A percentile compares a stretch with the other conserved stretches of the same genome.
phyloP scores from a whole-genome alignment of 2,329 filamentous ascomycete species.

The Cadophora gregata region DNA sequence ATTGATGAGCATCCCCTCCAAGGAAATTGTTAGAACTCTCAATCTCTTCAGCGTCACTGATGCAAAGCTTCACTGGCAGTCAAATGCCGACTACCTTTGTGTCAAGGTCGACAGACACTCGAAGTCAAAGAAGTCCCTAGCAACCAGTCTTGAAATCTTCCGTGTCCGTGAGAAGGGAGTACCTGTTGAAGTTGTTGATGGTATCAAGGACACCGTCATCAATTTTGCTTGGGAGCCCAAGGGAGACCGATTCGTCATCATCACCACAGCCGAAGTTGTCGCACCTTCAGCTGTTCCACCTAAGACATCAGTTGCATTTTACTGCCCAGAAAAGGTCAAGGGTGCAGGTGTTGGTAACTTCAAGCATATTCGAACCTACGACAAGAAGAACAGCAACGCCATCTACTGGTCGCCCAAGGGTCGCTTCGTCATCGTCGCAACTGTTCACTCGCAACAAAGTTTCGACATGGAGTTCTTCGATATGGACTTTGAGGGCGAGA shows the following conservation, averaged over 20 bases:
- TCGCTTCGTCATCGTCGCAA: slow-evolving; percentile 92
- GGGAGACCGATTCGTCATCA: slow-evolving; percentile 95
- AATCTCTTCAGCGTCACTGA: slow-evolving; percentile 99
- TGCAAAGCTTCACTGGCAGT: slow-evolving; percentile 99
- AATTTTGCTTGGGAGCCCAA: slow-evolving; percentile 99
- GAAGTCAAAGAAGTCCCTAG: slow-evolving; percentile 98
- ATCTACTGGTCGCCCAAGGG: slow-evolving; percentile 99
- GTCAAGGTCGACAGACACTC: slow-evolving; percentile 99
- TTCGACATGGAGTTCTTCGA: slow-evolving; percentile 98
- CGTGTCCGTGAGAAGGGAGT: slow-evolving; percentile 96
- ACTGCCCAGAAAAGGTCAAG: slow-evolving; percentile 95
- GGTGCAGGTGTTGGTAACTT: slow-evolving; percentile 84
- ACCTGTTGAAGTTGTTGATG: slow-evolving; percentile 96
- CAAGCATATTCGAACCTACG: slow-evolving; percentile 91
- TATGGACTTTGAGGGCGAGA: slow-evolving; percentile 97
- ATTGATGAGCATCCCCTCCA: slow-evolving; percentile 94
- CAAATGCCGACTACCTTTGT: slow-evolving; percentile 89
- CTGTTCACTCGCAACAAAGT: slow-evolving; percentile 89
- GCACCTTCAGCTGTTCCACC: slow-evolving; percentile 82
- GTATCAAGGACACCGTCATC: slow-evolving; percentile 97
- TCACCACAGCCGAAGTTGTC: slow-evolving; percentile 87
- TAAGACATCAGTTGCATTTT: slow-evolving; percentile 95
- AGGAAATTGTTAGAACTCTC: slow-evolving; percentile 90
- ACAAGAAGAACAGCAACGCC: slow-evolving; percentile 99
- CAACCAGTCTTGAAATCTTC: slow-evolving; percentile 98